Percentiles rank a stretch among this genome's conserved stretches.
Conservation (phyloP, 306 rosid genomes). For the Dalbergia cochinchinensis region DNA sequence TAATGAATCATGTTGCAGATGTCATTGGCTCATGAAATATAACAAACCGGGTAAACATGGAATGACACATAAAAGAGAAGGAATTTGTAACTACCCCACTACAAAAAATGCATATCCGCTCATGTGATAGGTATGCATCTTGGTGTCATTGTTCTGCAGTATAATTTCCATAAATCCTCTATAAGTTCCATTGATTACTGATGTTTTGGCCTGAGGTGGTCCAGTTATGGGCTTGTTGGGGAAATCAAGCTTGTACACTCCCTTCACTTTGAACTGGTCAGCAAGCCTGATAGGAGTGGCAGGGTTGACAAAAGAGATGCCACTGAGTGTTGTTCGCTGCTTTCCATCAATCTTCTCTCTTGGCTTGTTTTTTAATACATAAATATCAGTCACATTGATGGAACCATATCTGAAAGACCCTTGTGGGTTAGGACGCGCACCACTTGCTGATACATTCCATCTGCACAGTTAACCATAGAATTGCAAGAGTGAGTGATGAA, state of each 20-base stretch:
- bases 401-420: constrained; percentile 97
- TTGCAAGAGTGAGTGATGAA: constrained; percentile 39
- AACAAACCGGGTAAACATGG: constrained; percentile 9
- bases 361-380: constrained; percentile 80
- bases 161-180: constrained; percentile 95
- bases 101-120: constrained; percentile 94
- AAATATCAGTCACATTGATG: constrained; percentile 89
- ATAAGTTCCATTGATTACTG: constrained; percentile 85
- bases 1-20: constrained; percentile 38
- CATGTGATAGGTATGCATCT: constrained; percentile 90
- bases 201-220: constrained; percentile 73
- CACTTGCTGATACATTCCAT: constrained; percentile 98
- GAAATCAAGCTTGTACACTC: constrained; percentile 86
- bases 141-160: constrained; percentile 92
- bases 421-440: constrained; percentile 99
- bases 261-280: constrained; percentile 77
- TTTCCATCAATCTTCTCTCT: constrained; percentile 72
- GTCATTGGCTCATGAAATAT: constrained; percentile 12
- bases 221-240: constrained; percentile 80
- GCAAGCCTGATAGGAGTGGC: constrained; percentile 90
- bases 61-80: constrained; percentile 31
- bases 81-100: constrained; percentile 66
- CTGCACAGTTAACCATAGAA: constrained; percentile 57
- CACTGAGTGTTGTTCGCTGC: constrained; percentile 75
- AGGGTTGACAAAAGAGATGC: constrained; percentile 81